A percentile compares a stretch with the other conserved stretches of the same genome.
Conservation (phyloP, 176 grass and related monocot species). For the Guadua angustifolia region DNA sequence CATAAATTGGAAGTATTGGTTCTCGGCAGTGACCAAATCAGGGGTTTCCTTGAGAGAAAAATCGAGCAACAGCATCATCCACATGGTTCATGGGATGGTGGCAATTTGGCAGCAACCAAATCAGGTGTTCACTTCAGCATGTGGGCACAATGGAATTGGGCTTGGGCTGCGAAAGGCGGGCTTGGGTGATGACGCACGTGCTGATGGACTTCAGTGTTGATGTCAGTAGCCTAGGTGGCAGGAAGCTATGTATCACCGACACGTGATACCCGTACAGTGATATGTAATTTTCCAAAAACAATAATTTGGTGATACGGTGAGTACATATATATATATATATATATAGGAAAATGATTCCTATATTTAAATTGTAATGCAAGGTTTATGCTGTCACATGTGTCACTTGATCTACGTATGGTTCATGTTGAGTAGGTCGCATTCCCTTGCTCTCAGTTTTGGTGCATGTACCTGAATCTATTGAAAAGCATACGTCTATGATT, state of each 20-base stretch:
- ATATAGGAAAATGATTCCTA: too few species aligned
- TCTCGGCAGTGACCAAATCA: background rate
- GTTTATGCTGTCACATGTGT: background rate
- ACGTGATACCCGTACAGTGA: too few species aligned
- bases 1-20: background rate
- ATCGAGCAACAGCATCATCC: background rate
- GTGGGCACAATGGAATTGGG: background rate
- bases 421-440: background rate
- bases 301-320: too few species aligned
- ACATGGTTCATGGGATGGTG: background rate
- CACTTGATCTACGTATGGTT: background rate
- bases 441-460: background rate
- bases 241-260: too few species aligned
- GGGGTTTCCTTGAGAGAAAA: background rate
- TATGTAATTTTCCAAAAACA: too few species aligned
- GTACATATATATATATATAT: too few species aligned
- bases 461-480: background rate
- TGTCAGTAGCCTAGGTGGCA: background rate
- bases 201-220: background rate
- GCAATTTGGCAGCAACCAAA: background rate
- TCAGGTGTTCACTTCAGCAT: background rate
- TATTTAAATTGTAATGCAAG: background rate
- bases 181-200: background rate
- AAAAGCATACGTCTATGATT: slow-evolving; percentile 16
- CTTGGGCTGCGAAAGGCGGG: background rate